Conservation (phyloP, 2,329 filamentous ascomycete genomes). For the Sclerotinia glacialis region DNA sequence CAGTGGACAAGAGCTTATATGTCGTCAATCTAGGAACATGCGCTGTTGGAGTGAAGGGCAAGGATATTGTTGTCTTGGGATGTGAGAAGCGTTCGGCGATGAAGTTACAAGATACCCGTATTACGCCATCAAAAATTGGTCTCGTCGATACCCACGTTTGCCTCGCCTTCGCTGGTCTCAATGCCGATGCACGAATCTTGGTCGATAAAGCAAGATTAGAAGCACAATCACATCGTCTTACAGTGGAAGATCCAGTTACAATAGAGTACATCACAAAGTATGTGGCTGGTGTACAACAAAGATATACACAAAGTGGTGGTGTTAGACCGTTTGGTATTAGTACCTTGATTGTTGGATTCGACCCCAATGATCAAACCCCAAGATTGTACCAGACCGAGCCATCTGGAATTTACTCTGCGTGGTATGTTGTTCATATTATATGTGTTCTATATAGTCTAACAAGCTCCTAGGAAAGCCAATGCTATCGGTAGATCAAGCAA, state of each 20-base stretch:
- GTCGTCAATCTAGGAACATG: constrained; percentile 68
- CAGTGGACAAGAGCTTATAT: constrained; percentile 29
- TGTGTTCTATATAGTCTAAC: constrained; percentile 24
- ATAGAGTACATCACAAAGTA: constrained; percentile 99
- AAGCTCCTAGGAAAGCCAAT: constrained; percentile 82
- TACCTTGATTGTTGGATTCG: constrained; percentile 97
- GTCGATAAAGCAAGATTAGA: constrained; percentile 98
- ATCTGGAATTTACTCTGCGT: constrained; percentile 98
- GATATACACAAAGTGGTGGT: constrained; percentile 98
- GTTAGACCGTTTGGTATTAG: constrained; percentile 98
- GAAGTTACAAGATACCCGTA: constrained; percentile 98
- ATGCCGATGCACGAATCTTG: constrained; percentile 95
- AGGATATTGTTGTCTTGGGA: constrained; percentile 89
- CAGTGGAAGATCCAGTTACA: constrained; percentile 93
- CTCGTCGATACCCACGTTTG: constrained; percentile 94
- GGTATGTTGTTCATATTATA: constrained; percentile 55
- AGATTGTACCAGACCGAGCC: constrained; percentile 97
- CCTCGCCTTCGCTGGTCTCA: constrained; percentile 93
- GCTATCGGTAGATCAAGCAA: constrained; percentile 98
- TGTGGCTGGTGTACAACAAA: constrained; percentile 94
- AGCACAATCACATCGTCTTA: constrained; percentile 94
- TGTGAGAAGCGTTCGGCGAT: constrained; percentile 99
- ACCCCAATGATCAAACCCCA: constrained; percentile 84
- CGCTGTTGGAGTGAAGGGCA: constrained; percentile 94
- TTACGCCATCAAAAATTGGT: constrained; percentile 98